Base-by-base conservation (phyloP, 441 rosid genomes). In the Pelargonium exstipulatum region DNA sequence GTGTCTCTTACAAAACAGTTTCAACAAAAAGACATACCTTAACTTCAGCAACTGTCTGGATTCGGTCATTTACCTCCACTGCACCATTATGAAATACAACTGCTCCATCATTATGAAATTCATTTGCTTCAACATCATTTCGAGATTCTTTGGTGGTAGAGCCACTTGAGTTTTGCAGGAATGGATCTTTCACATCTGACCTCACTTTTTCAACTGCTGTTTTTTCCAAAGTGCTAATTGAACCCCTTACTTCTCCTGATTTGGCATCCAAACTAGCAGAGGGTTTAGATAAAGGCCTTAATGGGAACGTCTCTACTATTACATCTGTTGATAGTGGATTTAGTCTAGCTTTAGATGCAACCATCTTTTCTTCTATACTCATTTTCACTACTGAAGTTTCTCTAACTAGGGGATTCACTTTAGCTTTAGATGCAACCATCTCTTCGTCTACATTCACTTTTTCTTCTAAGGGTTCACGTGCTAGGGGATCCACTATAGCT, bases 231-330 rank as follows among this genome's bases (percentile, higher is more conserved):
- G 58, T 74, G 75, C 69, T 82, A 66, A 58, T 67, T 32, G 73
- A 68, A 68, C 51, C 74, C 61, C 37, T 64, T 46, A 62, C 53
- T 32, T 75, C 77, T 68, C 63, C 66, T 51, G 71, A 69, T 17
- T 45, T 73, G 71, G 9, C 76, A 67, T 76, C 76, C 42, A 73
- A 67, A 62, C 12, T 17, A 37, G 63, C 81, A 57, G 66, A 68
- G 61, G 78, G 67, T 60, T 66, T 67, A 53, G 80, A 57, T n/a
- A 62, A 76, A 65, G 84, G 76, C 45, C 67, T 75, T 61, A 87
- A 16, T 9, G 96, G 96, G 76, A 87, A 90, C 22, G 86, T 83
- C 80, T 94, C 96, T 20, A 83, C 85, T 67, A 81, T 76, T 18
- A 81, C 78, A 73, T 78, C 87, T 66, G 74, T 81, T 63, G 77